Evolutionary conservation across 495 filamentous ascomycete species (phyloP), one percentile per base, ranked within the genome.

Genomic region (Xylaria longipes): DNA sequence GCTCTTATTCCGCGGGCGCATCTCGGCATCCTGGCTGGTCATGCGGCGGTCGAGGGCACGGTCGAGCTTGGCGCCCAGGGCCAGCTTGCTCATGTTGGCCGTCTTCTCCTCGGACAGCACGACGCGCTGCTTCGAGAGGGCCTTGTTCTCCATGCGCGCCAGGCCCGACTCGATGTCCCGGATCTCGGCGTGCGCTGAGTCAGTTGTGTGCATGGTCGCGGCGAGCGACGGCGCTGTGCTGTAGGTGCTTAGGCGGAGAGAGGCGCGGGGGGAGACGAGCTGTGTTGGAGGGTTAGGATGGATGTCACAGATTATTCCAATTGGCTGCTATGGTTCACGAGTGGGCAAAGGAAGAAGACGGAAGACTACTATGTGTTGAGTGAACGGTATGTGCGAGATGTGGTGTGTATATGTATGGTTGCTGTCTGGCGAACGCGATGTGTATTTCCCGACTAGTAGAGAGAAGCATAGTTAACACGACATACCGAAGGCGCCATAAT

Each of bases 61-160:
- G 79, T 99, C 96, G 50, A 98, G 87, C 83, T 98, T 98, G 48
- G 96, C 95, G 56, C 94, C 92, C 52, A 98, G 87, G 37, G 95
- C 95, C 69, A 98, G 84, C 82, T 97, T 97, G 82, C 90, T 93
- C 77, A 97, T 81, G 79, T 93, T 92, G 72, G 93, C 93, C 62
- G 85, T 90, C 87, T 98, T 97, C 82, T 97, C 90, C 46, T 89
- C 85, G 70, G 86, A 92, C 29, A 94, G 90, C 58, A 91, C 87
- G 78, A 97, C 97, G 71, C 96, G 92, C 84, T 99, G 96, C 71
- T 90, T 86, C 71, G 87, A 83, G 39, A 98, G 89, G 35, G 91
- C 92, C 80, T 93, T 94, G 86, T 97, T 95, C 79, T 98, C 94
- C 74, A 99, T 89, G 71, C 96, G 94, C 70, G 94, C 90, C 61